These are phyloP conservation scores for Miamiensis avidus DNA, from an alignment of 169 alveolate species.

Conservation along the genomic window DNA sequence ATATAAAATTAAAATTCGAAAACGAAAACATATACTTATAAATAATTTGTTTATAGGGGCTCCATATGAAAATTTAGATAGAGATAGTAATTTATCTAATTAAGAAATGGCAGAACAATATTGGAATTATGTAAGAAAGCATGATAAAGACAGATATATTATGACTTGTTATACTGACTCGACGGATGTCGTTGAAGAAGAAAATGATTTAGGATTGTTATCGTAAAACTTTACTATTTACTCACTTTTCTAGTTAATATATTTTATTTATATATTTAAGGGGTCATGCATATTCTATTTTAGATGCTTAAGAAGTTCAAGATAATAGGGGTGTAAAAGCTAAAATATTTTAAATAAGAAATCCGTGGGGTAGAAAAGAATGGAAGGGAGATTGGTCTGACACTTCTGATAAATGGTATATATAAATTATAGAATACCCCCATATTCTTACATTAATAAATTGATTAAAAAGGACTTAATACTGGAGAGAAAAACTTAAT, in stretches of 20 bases:
- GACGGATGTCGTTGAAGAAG: conserved; percentile 25
- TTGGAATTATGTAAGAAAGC: conserved; percentile 34
- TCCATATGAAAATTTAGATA: conserved; percentile 40
- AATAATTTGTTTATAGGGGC: conserved; percentile 36
- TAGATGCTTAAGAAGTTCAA: conserved; percentile 8
- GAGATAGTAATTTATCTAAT: neutral
- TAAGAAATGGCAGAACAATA: conserved; percentile 14
- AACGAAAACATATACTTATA: no score
- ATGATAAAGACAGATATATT: conserved; percentile 19
- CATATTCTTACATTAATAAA: no score
- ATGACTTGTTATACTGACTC: conserved; percentile 41
- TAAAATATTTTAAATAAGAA: conserved; percentile 38
- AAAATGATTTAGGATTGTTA: conserved; percentile 39
- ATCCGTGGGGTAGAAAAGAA: conserved; percentile 35
- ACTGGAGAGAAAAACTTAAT: neutral
- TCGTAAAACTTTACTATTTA: neutral
- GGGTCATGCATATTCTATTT: conserved; percentile 50
- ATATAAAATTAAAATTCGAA: neutral
- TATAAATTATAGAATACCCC: neutral
- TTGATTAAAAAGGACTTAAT: neutral
- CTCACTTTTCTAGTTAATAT: no score
- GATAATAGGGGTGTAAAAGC: conserved; percentile 7
- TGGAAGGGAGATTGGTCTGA: conserved; percentile 54
- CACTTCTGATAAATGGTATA: conserved; percentile 25
- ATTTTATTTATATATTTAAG: neutral